These are phyloP conservation scores for Bassia scoparia DNA, from an alignment of 148 eudicot genomes.

Conservation along the genomic window DNA sequence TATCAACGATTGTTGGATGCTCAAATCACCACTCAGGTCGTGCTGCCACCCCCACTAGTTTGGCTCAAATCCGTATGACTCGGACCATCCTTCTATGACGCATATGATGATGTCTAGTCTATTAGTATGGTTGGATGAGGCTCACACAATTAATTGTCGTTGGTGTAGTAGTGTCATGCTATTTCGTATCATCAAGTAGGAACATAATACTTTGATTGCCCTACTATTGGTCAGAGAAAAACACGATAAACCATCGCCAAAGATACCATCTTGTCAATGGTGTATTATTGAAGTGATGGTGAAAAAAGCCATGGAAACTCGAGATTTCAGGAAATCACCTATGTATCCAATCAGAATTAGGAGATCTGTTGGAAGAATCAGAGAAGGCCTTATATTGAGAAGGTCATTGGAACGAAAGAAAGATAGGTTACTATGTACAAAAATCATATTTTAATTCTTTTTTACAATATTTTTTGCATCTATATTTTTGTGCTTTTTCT, in stretches of 20 bases:
- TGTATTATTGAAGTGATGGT: background rate
- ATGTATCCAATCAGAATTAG: background rate
- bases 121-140: background rate
- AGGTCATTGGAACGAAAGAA: constrained; percentile 79
- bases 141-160: background rate
- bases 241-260: constrained; percentile 45
- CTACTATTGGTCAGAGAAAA: too few relatives aligned
- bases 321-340: background rate
- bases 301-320: constrained; percentile 11
- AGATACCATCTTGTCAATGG: constrained; percentile 6
- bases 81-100: background rate
- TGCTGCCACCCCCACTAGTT: too few relatives aligned
- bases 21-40: too few relatives aligned
- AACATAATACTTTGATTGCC: background rate
- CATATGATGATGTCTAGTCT: background rate
- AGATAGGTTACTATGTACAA: constrained; percentile 42
- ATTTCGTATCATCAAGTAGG: too few relatives aligned
- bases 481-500: background rate
- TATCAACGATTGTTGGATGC: too few relatives aligned
- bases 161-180: background rate
- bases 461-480: too few relatives aligned
- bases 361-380: constrained; percentile 19
- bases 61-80: constrained; percentile 7
- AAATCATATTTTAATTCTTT: background rate
- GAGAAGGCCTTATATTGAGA: constrained; percentile 36